A percentile compares a stretch with the other conserved stretches of the same genome.
phyloP scores from a whole-genome alignment of 768 basidiomycete species.

The Tulasnella sp. region DNA sequence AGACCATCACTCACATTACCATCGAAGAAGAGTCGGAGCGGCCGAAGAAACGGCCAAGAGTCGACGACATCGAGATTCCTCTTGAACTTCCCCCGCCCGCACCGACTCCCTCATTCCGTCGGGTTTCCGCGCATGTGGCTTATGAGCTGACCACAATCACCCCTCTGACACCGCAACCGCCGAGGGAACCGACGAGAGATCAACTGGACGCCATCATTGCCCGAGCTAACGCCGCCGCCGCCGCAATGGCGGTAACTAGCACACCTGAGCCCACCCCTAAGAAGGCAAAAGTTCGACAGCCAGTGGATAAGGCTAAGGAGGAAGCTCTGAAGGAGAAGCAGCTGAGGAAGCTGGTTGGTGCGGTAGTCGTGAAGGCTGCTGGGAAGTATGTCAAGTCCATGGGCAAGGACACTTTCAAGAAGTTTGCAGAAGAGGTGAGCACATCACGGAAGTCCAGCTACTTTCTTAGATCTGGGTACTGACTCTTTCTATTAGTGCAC shows the following conservation, averaged over 20 bases:
- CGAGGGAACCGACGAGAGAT: conserved; percentile 15
- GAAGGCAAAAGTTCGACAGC: conserved; percentile 23
- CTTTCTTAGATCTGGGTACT: neutral
- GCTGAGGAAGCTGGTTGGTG: conserved; percentile 70
- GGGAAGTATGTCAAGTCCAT: conserved; percentile 72
- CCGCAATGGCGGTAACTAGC: conserved; percentile 16
- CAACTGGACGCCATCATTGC: conserved; percentile 29
- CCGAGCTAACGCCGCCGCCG: conserved; percentile 23
- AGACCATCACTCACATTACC: conserved; percentile 22
- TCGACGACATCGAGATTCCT: conserved; percentile 19
- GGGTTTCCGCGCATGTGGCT: neutral
- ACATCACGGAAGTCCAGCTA: neutral
- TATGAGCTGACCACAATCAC: neutral
- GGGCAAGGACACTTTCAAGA: conserved; percentile 78
- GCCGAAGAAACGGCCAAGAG: conserved; percentile 9
- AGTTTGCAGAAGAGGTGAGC: conserved; percentile 84
- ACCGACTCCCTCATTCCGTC: neutral
- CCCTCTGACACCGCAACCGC: conserved; percentile 5
- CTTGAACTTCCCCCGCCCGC: neutral
- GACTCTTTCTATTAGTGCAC: conserved; percentile 49
- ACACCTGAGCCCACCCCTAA: conserved; percentile 29
- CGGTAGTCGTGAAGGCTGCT: conserved; percentile 87
- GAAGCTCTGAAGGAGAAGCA: conserved; percentile 48
- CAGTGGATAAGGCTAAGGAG: conserved; percentile 6
- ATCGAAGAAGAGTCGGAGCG: conserved; percentile 16